Evolutionary conservation across 169 alveolate genomes (phyloP).

Genomic region (Eimeria zaria): DNA sequence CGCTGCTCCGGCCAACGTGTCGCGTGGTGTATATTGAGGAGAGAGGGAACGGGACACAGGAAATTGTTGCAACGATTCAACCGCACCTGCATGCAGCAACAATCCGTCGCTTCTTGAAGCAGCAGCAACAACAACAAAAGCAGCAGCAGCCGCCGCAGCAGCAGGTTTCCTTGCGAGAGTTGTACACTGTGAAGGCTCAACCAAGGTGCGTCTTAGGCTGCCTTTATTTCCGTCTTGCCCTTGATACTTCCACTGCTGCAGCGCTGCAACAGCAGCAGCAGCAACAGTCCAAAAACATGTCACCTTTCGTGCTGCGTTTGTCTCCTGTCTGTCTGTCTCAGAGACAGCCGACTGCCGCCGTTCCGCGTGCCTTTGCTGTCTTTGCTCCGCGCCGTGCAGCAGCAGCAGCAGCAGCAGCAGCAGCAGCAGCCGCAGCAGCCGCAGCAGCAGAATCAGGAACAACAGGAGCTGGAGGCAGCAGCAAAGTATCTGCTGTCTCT

Average conservation of each 20-base stretch:
- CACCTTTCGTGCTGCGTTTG: neutral
- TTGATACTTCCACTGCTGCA: neutral
- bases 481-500: slow-evolving; percentile 44
- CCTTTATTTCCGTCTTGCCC: too few species aligned
- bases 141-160: slow-evolving; percentile 9
- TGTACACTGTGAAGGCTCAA: slow-evolving; percentile 2
- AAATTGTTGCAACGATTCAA: slow-evolving; percentile 9
- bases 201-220: slow-evolving; percentile 23
- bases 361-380: slow-evolving; percentile 42
- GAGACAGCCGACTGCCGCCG: slow-evolving; percentile 59
- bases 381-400: slow-evolving; percentile 43
- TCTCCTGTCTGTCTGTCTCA: neutral
- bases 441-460: neutral
- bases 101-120: slow-evolving; percentile 34
- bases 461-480: neutral
- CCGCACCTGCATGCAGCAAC: slow-evolving; percentile 30
- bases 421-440: slow-evolving; percentile 14
- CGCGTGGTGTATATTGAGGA: slow-evolving; percentile 41
- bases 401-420: slow-evolving; percentile 65
- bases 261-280: slow-evolving; percentile 19
- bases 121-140: slow-evolving; percentile 45
- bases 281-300: neutral
- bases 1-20: slow-evolving; percentile 10
- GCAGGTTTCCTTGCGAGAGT: neutral
- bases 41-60: slow-evolving; percentile 1